Percentiles rank a stretch among this genome's conserved stretches.
Conservation (phyloP, 257 asterid species). For the Plantago ovata region DNA sequence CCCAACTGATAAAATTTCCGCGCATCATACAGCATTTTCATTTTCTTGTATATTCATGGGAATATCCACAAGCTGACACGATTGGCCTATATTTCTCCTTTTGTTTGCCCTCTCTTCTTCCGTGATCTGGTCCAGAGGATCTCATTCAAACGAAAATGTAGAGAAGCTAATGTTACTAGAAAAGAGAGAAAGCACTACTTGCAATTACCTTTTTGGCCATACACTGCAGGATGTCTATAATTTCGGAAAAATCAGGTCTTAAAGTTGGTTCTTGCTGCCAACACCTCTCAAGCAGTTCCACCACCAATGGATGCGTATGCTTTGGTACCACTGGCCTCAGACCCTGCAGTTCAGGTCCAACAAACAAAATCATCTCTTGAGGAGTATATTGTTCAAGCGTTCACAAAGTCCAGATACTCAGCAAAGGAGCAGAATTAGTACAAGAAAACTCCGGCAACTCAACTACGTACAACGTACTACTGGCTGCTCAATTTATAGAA, state of each 20-base stretch:
- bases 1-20: not conserved
- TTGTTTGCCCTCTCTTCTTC: slow-evolving; percentile 51
- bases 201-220: slow-evolving; percentile 47
- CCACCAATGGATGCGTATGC: slow-evolving; percentile 53
- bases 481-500: no score
- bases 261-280: slow-evolving; percentile 74
- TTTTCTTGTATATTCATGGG: slow-evolving; percentile 21
- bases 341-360: slow-evolving; percentile 35
- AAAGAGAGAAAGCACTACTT: not conserved
- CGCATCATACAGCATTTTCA: slow-evolving; percentile 21
- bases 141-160: not conserved
- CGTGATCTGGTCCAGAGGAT: slow-evolving; percentile 26
- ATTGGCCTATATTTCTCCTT: slow-evolving; percentile 42
- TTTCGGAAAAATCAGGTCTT: slow-evolving; percentile 84
- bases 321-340: slow-evolving; percentile 62
- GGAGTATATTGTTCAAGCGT: no score
- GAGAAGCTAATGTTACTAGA: not conserved
- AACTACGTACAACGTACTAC: no score
- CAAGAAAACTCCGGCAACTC: not conserved
- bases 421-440: slow-evolving; percentile 5
- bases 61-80: slow-evolving; percentile 27
- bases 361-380: no score
- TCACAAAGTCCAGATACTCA: not conserved
- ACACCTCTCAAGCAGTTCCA: slow-evolving; percentile 61
- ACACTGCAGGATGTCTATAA: slow-evolving; percentile 44